Evolutionary conservation across 352 stramenopile genomes (phyloP).

Genomic region (Phytopythium boreale): DNA sequence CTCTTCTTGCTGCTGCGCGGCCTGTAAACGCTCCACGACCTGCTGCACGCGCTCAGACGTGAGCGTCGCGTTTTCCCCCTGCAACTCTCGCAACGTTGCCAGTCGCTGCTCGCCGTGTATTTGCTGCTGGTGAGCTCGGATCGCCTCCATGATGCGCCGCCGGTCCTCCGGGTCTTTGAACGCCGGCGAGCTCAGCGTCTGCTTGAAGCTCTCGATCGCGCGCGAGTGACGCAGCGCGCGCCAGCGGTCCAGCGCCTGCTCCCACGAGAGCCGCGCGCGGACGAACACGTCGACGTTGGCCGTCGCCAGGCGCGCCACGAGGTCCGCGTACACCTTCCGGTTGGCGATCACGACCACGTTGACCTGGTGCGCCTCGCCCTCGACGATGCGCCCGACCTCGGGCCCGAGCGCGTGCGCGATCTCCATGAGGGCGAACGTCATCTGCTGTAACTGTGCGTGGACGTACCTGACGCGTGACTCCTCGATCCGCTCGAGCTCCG

Average conservation of each 20-base stretch:
- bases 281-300: conserved; percentile 70
- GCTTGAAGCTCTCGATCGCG: conserved; percentile 61
- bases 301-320: conserved; percentile 62
- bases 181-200: conserved; percentile 42
- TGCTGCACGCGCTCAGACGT: conserved; percentile 35
- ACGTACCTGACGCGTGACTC: conserved; percentile 40
- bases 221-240: conserved; percentile 71
- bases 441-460: conserved; percentile 25
- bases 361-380: conserved; percentile 68
- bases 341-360: conserved; percentile 86
- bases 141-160: conserved; percentile 40
- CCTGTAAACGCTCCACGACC: conserved; percentile 38
- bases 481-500: conserved; percentile 51
- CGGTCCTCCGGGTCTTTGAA: conserved; percentile 78
- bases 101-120: conserved; percentile 56
- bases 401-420: conserved; percentile 53
- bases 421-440: conserved; percentile 66
- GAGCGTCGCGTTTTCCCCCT: conserved; percentile 31
- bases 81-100: conserved; percentile 42
- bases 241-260: conserved; percentile 59
- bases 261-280: conserved; percentile 53
- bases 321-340: conserved; percentile 63
- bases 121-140: conserved; percentile 48
- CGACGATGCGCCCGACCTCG: conserved; percentile 75
- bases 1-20: conserved; percentile 68